Base-by-base conservation (phyloP, 768 basidiomycete species). In the Arthromyces matolae region DNA sequence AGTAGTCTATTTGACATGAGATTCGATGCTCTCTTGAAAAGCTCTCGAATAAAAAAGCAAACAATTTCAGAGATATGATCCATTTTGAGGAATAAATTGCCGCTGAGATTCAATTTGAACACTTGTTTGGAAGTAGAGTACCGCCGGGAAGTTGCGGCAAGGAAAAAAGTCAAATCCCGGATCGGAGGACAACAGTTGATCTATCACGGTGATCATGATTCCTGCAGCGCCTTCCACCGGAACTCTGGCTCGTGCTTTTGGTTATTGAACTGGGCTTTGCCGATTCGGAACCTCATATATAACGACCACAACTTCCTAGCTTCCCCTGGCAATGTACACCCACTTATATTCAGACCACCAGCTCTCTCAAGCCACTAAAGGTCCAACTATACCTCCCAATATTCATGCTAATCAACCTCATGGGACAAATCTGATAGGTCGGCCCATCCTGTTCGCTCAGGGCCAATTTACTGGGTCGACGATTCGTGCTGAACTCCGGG, bases 401-500 rank as follows among this genome's bases (percentile, higher is more conserved):
- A 31, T 29, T 35, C 35, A 48, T 38, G 43, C 14, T 37, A 43
- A 49, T 48, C 58, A 61, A 49, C 29, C 50, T 40, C 57, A 56
- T 47, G 58, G 57, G 40, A 54, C 61, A 34, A 59, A 63, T 54
- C 56, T 65, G 49, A 72, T 79, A 53, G 77, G 77, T 44, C 66
- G 55, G 29, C 81, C 81, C 4, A 79, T 84, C 36, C 69, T 68
- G 50, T 87, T 81, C 56, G 64, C 63, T 13, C 66, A 69, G 43
- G 87, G 86, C 32, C 81, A 80, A 53, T 83, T 86, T 61, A 66
- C 74, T 36, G 84, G 83, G 20, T 71, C 68, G 29, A 78, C 74
- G 1, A 71, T 83, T 43, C 76, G 79, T 25, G 76, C 74, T 58
- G 72, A 79, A 61, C 67, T 80, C 23, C 57, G 68, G 46, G 84